phyloP scores from a whole-genome alignment of 2,329 filamentous ascomycete genomes.

The Penicillium olsonii region DNA sequence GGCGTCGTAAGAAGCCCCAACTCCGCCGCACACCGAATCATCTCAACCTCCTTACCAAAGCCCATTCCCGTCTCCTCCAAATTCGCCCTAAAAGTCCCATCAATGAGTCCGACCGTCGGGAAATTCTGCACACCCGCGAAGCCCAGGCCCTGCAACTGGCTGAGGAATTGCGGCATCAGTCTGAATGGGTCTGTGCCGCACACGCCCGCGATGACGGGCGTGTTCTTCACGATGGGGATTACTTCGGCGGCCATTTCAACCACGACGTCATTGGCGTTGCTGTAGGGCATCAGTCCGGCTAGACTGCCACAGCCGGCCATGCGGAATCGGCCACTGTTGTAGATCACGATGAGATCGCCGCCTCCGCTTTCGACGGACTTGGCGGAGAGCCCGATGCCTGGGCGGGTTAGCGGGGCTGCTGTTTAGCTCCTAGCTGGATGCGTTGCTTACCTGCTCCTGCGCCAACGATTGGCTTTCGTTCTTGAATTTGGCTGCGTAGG shows the following conservation, averaged over 20 bases:
- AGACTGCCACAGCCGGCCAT: constrained; percentile 71
- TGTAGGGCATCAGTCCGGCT: constrained; percentile 69
- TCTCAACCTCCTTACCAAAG: constrained; percentile 65
- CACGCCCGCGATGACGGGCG: constrained; percentile 68
- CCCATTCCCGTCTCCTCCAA: constrained; percentile 73
- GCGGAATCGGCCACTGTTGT: constrained; percentile 69
- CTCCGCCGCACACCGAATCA: constrained; percentile 60
- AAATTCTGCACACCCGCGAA: constrained; percentile 75
- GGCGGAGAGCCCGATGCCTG: constrained; percentile 67
- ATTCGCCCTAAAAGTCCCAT: constrained; percentile 66
- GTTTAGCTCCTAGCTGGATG: neutral
- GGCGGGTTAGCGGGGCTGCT: neutral
- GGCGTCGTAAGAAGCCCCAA: constrained; percentile 67
- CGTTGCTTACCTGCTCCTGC: constrained; percentile 58
- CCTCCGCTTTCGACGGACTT: constrained; percentile 69
- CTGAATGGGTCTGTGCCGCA: constrained; percentile 70
- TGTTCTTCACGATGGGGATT: constrained; percentile 62
- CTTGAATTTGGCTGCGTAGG: constrained; percentile 56
- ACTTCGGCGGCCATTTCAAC: constrained; percentile 68
- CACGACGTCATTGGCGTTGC: constrained; percentile 69
- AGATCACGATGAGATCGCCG: constrained; percentile 69
- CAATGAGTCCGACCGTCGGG: constrained; percentile 69
- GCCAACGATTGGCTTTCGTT: constrained; percentile 64
- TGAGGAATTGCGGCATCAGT: constrained; percentile 60
- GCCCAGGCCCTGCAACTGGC: constrained; percentile 60